A percentile compares a stretch with the other conserved stretches of the same genome.
phyloP scores from a whole-genome alignment of 2,329 filamentous ascomycete genomes.

The Fusarium irregulare region DNA sequence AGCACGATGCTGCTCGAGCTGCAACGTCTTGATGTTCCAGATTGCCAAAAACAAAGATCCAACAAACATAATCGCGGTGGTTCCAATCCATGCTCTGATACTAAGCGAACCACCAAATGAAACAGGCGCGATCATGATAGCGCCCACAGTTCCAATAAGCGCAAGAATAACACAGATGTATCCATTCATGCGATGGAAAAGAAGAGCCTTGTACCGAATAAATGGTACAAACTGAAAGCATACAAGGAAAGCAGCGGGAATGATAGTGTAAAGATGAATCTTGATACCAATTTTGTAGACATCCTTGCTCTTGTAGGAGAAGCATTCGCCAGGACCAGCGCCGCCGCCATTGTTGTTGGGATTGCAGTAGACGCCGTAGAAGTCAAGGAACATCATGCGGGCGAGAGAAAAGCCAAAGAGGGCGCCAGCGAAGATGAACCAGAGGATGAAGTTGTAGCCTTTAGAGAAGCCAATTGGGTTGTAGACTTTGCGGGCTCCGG shows the following conservation, averaged over 20 bases:
- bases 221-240: constrained; percentile 61
- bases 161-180: constrained; percentile 64
- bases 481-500: constrained; percentile 49
- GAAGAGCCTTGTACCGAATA: constrained; percentile 58
- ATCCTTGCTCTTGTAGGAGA: constrained; percentile 13
- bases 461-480: constrained; percentile 65
- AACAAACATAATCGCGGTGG: constrained; percentile 58
- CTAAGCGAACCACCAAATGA: constrained; percentile 65
- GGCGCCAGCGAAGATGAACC: constrained; percentile 59
- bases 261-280: constrained; percentile 57
- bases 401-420: constrained; percentile 36
- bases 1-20: constrained; percentile 71
- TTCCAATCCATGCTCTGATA: constrained; percentile 57
- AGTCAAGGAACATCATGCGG: constrained; percentile 40
- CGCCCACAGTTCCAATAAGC: constrained; percentile 58
- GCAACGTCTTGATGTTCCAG: constrained; percentile 67
- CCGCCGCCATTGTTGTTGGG: background rate
- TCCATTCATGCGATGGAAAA: constrained; percentile 71
- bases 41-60: constrained; percentile 59
- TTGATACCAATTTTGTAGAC: constrained; percentile 53
- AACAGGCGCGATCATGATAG: constrained; percentile 63
- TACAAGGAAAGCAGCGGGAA: constrained; percentile 58
- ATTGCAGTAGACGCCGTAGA: constrained; percentile 17
- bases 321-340: constrained; percentile 23
- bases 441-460: constrained; percentile 59